phyloP scores from a whole-genome alignment of 2,329 filamentous ascomycete species.

The Fusarium metavorans region DNA sequence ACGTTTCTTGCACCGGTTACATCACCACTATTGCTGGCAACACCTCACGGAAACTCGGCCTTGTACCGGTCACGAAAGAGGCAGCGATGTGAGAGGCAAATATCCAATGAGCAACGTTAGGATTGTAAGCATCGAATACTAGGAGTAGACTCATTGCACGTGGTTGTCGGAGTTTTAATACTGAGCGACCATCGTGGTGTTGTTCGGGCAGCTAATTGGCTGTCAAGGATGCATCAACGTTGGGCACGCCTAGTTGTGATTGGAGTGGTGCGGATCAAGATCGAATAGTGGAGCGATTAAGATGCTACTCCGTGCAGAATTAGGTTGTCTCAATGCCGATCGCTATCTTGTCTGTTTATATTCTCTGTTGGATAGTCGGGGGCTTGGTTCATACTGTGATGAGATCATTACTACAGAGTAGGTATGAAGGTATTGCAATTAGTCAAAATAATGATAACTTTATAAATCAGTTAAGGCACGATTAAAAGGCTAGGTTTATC shows the following conservation, averaged over 20 bases:
- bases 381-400: not conserved
- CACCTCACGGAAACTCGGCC: not conserved
- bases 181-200: slow-evolving; percentile 11
- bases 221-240: not conserved
- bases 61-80: slow-evolving; percentile 15
- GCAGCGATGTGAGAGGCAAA: slow-evolving; percentile 22
- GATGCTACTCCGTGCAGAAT: not conserved
- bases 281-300: slow-evolving; percentile 1
- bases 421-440: no score
- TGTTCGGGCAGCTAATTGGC: slow-evolving; percentile 19
- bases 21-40: slow-evolving; percentile 12
- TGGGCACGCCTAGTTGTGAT: slow-evolving; percentile 3
- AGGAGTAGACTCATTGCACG: slow-evolving; percentile 12
- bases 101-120: slow-evolving; percentile 11
- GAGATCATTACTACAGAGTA: no score
- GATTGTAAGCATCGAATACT: slow-evolving; percentile 37
- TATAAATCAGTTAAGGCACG: not conserved
- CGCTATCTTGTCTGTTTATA: not conserved
- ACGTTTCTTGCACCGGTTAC: slow-evolving; percentile 25
- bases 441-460: not conserved
- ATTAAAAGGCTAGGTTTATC: not conserved
- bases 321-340: not conserved
- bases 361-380: not conserved
- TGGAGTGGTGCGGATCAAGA: slow-evolving; percentile 11
- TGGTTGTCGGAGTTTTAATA: slow-evolving; percentile 10